Percentiles rank a stretch among this genome's conserved stretches.
Evolutionary conservation across 148 eudicot species (phyloP).

Genomic region (Spergularia marina): DNA sequence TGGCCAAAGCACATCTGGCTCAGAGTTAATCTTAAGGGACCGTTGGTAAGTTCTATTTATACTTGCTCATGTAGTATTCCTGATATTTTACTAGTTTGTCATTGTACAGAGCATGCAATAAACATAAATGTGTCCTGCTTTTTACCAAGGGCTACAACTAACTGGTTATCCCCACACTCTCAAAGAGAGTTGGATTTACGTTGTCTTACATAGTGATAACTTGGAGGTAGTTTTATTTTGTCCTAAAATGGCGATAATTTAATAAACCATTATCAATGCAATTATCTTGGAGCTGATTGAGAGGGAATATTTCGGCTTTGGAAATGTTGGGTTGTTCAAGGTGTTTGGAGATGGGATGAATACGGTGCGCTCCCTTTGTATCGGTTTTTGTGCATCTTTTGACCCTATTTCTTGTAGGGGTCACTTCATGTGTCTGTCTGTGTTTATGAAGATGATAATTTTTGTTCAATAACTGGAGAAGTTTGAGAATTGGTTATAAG

Average conservation of each 20-base stretch:
- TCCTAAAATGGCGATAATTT: not conserved
- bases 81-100: not conserved
- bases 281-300: not conserved
- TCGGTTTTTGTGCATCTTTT: no score
- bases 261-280: not conserved
- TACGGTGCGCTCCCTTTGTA: not conserved
- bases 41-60: slow-evolving; percentile 55
- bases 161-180: not conserved
- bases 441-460: no score
- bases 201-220: not conserved
- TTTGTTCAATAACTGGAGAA: no score
- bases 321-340: not conserved
- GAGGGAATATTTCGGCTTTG: not conserved
- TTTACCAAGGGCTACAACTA: not conserved
- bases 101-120: not conserved
- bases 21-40: slow-evolving; percentile 84
- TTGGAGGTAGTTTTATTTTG: not conserved
- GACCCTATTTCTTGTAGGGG: no score
- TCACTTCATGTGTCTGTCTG: no score
- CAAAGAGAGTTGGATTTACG: not conserved
- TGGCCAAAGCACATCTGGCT: slow-evolving; percentile 71
- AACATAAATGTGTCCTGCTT: not conserved
- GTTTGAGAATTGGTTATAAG: no score
- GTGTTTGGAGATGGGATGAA: not conserved
- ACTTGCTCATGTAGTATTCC: not conserved